Evolutionary conservation across 495 filamentous ascomycete species (phyloP), one percentile per base, ranked within the genome.

Genomic region (Penicillium coffeae): DNA sequence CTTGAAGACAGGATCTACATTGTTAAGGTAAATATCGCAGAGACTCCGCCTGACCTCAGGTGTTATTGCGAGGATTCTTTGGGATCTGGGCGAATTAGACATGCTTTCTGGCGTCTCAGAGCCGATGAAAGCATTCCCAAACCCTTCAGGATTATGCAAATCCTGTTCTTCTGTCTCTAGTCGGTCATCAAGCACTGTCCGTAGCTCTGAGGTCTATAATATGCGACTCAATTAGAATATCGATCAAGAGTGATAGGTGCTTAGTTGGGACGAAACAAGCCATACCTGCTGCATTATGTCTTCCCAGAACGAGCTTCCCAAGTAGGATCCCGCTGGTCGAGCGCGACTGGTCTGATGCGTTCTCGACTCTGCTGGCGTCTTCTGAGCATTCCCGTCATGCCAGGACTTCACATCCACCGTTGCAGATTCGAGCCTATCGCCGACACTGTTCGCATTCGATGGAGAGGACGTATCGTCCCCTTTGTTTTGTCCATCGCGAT

Each of bases 1-100:
- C 40, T 71, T 74, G 50, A 72, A 65, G 8, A 71, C 16, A 0
- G 70, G 70, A 38, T 74, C 69, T 8, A 72, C 64, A 38, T 63
- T 69, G 8, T 46, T 33, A 14, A 73, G 27, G 41, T 64, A 74
- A 6, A 69, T 60, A 1, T 60, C 56, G 38, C 58, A 69, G 2
- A 74, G 41, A 9, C 47, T 56, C 14, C 59, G 51, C 5, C 50
- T 38, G 6, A 18, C 50, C 7, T 50, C 44, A 8, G 43, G 21
- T 14, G 42, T 22, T 1, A 53, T 54, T 2, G 3, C 33, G 7
- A 45, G 39, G 19, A 38, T 52, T 40, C n/a, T 49, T 13, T 16
- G 38, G 12, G 51, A 45, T 9, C 50, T 48, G 8, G 56, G 47
- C 1, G 51, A 55, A 4, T 39, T 48, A 1, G 48, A n/a, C 2